phyloP scores from a whole-genome alignment of 2,329 filamentous ascomycete species.

The Fusarium sp. region DNA sequence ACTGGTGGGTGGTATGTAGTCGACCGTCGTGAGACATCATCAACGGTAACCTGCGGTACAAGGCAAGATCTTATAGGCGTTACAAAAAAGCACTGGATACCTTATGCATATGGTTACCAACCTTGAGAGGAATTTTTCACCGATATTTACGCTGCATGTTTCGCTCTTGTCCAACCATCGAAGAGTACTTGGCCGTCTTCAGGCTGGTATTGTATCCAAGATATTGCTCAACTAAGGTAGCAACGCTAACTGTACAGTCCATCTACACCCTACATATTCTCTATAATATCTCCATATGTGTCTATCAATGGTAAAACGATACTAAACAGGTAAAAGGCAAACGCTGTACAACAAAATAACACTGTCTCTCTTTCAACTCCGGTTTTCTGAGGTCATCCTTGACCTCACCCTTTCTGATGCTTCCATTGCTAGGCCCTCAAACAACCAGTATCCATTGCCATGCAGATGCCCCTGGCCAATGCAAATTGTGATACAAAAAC shows the following conservation, averaged over 20 bases:
- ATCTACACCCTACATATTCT: constrained; percentile 30
- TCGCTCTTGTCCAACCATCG: constrained; percentile 21
- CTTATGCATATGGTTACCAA: constrained; percentile 7
- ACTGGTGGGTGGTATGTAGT: constrained; percentile 89
- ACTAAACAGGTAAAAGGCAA: constrained; percentile 18
- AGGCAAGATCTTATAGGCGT: constrained; percentile 23
- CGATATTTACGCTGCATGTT: neutral
- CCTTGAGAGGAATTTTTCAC: constrained; percentile 9
- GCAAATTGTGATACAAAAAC: constrained; percentile 22
- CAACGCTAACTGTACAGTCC: constrained; percentile 39
- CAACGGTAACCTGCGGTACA: constrained; percentile 11
- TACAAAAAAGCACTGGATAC: constrained; percentile 1
- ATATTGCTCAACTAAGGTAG: constrained; percentile 17
- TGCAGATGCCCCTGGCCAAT: constrained; percentile 39
- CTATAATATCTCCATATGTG: constrained; percentile 20
- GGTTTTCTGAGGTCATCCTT: constrained; percentile 32
- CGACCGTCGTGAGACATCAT: constrained; percentile 39
- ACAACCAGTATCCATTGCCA: constrained; percentile 15
- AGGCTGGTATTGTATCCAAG: constrained; percentile 13
- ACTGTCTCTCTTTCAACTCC: constrained; percentile 31
- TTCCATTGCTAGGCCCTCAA: constrained; percentile 15
- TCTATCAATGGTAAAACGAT: constrained; percentile 28
- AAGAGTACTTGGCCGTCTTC: constrained; percentile 11
- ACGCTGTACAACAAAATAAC: constrained; percentile 24
- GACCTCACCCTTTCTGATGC: constrained; percentile 16